Evolutionary conservation across 805 yeast genomes (phyloP).

Genomic region (Hemisphaericaspora nanyangensis): DNA sequence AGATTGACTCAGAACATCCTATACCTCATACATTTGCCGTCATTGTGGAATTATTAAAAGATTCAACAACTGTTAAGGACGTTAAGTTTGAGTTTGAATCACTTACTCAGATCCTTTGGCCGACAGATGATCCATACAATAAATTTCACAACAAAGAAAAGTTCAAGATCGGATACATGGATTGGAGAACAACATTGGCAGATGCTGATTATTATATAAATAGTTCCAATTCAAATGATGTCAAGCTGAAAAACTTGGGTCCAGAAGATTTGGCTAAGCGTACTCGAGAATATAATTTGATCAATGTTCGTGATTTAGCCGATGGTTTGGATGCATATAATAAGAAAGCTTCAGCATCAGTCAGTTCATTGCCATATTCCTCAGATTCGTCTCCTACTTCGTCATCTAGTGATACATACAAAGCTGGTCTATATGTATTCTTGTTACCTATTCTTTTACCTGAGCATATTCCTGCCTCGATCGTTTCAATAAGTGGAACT

Average conservation of each 20-base stretch:
- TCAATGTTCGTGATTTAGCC: constrained; percentile 15
- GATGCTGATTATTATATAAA: constrained; percentile 45
- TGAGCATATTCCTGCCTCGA: constrained; percentile 58
- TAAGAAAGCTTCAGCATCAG: constrained; percentile 6
- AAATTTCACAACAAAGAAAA: constrained; percentile 42
- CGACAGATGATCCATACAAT: constrained; percentile 48
- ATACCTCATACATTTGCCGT: constrained; percentile 54
- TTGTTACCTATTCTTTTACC: constrained; percentile 62
- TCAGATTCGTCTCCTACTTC: neutral
- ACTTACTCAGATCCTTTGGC: constrained; percentile 47
- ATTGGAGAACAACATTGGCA: constrained; percentile 41
- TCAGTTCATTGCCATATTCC: neutral
- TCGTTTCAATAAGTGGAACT: constrained; percentile 48
- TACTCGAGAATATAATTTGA: constrained; percentile 29
- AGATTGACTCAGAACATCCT: constrained; percentile 36
- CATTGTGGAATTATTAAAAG: constrained; percentile 41
- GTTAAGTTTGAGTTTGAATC: constrained; percentile 43
- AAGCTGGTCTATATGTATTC: constrained; percentile 70
- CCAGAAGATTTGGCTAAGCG: constrained; percentile 43
- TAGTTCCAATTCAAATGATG: constrained; percentile 40
- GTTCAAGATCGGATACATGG: constrained; percentile 44
- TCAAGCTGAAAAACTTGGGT: constrained; percentile 35
- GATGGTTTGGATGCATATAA: constrained; percentile 12
- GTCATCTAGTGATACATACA: constrained; percentile 19
- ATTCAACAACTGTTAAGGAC: constrained; percentile 29